Evolutionary conservation across 257 asterid genomes (phyloP), one percentile per base, ranked within the genome.

Genomic region (Nemophila menziesii): DNA sequence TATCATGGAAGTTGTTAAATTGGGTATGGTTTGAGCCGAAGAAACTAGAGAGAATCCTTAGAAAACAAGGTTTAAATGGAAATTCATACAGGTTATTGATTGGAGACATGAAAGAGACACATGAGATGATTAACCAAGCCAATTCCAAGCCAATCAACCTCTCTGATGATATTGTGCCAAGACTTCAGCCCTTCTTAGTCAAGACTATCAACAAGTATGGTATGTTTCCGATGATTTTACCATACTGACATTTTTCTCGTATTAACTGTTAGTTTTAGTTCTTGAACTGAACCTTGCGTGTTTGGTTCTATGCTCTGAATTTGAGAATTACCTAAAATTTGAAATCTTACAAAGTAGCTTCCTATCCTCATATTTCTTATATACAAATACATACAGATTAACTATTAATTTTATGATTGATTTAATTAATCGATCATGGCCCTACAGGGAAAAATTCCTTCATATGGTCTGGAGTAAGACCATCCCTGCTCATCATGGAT

Each of bases 381-480:
- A n/a, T n/a, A n/a, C n/a, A n/a, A n/a, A n/a, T n/a, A n/a, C n/a
- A 26, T 26, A 26, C 33, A 5, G 5, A 10, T 26, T 26, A 26
- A 26, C 6, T 29, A 29, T 29, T 29, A 13, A 13, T 29, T 29
- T 29, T 7, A 29, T 7, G 12, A 13, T 7, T 29, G 12, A 7
- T 29, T 9, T 9, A 24, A 24, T 29, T 29, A 29, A 29, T 29
- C 9, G 7, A n/a, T 29, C 8, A 29, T 29, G n/a, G n/a, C n/a
- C n/a, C 9, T 29, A 37, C 71, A 77, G 89, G 93, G 44, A 59
- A 41, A n/a, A 58, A 63, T 17, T 51, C 60, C 1, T 73, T 68
- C 22, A 2, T 46, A 8, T 77, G 93, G 93, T 24, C 64, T 9
- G 93, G 93, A 1, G 70, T 77, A 11, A 60, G 21, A 17, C 79